phyloP scores from a whole-genome alignment of 106 monocot species.

The Dioscorea alata region DNA sequence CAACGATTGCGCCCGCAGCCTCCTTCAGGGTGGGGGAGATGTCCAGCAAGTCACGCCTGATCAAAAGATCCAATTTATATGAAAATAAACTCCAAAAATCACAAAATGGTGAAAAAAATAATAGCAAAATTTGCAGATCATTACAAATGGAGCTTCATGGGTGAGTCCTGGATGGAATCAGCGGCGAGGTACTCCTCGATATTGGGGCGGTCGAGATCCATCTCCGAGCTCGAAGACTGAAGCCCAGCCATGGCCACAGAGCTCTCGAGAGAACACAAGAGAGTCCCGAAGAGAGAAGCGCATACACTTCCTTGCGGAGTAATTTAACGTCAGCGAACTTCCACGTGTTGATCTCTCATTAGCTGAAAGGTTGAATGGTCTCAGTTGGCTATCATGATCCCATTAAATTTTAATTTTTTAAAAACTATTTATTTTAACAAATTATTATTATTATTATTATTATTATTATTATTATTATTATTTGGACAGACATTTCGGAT shows the following conservation, averaged over 20 bases:
- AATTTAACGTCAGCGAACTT: too few relatives aligned
- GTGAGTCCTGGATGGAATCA: constrained; percentile 45
- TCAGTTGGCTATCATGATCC: too few relatives aligned
- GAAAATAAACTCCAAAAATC: neutral
- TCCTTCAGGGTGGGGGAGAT: constrained; percentile 68
- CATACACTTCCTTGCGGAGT: too few relatives aligned
- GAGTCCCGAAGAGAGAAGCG: neutral
- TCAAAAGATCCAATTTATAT: neutral
- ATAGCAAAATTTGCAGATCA: too few relatives aligned
- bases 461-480: too few relatives aligned
- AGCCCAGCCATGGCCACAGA: constrained; percentile 21
- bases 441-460: too few relatives aligned
- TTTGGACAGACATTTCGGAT: too few relatives aligned
- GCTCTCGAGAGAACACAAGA: neutral
- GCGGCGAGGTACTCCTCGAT: constrained; percentile 65
- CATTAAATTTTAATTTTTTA: too few relatives aligned
- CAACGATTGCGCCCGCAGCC: constrained; percentile 74
- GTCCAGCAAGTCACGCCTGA: constrained; percentile 67
- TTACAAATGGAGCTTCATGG: constrained; percentile 55
- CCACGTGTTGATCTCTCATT: too few relatives aligned
- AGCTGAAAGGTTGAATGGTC: too few relatives aligned
- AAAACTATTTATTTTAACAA: too few relatives aligned
- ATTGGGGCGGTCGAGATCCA: constrained; percentile 64
- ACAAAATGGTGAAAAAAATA: neutral
- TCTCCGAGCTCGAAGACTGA: constrained; percentile 34